Evolutionary conservation across 2,329 filamentous ascomycete genomes (phyloP).

Genomic region (Fusarium gaditjirri): DNA sequence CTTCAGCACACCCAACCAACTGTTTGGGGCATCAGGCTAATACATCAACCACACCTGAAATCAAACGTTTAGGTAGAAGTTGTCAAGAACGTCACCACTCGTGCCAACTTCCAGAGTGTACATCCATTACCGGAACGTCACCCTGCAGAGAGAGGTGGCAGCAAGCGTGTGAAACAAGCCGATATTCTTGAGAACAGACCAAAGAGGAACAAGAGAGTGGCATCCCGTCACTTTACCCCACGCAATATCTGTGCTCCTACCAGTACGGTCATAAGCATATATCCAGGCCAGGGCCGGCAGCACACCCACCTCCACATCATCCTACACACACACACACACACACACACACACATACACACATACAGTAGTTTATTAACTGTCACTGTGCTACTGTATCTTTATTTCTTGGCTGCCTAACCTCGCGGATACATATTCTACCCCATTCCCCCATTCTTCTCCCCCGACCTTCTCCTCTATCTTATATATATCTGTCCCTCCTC

Average conservation of each 20-base stretch:
- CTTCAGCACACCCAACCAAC: background rate
- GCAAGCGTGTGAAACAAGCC: slow-evolving; percentile 20
- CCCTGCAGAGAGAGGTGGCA: slow-evolving; percentile 20
- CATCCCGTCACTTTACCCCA: slow-evolving; percentile 31
- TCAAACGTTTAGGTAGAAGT: slow-evolving; percentile 1
- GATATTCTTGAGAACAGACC: slow-evolving; percentile 4
- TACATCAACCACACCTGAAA: slow-evolving; percentile 3
- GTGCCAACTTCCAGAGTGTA: slow-evolving; percentile 12
- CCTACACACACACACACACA: background rate
- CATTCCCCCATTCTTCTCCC: slow-evolving; percentile 7
- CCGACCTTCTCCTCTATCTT: background rate
- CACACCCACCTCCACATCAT: slow-evolving; percentile 8
- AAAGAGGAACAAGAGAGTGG: slow-evolving; percentile 15
- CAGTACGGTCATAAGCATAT: slow-evolving; percentile 18
- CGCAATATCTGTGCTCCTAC: slow-evolving; percentile 3
- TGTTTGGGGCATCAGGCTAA: slow-evolving; percentile 33
- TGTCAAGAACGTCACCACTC: slow-evolving; percentile 27
- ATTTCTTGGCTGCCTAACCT: slow-evolving; percentile 26
- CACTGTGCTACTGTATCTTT: slow-evolving; percentile 17
- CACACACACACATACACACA: background rate
- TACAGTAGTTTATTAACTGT: slow-evolving; percentile 6
- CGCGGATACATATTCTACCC: slow-evolving; percentile 22
- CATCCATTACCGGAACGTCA: slow-evolving; percentile 17
- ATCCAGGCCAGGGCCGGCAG: slow-evolving; percentile 11
- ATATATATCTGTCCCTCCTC: background rate